A percentile compares a stretch with the other conserved stretches of the same genome.
Evolutionary conservation across 306 rosid species (phyloP).

Genomic region (Hippophae tibetana): DNA sequence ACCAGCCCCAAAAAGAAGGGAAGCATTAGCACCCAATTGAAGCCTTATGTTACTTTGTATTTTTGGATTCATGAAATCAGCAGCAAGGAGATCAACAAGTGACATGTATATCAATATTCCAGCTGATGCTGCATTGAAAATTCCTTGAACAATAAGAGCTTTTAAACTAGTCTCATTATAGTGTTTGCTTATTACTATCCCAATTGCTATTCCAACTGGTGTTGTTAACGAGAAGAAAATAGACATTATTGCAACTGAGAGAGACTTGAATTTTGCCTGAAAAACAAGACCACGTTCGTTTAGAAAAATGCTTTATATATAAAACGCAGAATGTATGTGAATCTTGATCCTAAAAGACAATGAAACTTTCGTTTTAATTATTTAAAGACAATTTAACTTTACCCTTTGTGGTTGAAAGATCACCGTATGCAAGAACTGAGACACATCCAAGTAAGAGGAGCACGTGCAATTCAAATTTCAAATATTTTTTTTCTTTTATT

Average conservation of each 20-base stretch:
- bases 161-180: conserved; percentile 39
- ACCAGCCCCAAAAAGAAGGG: conserved; percentile 28
- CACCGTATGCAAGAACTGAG: too few species aligned
- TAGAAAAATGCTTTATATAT: too few species aligned
- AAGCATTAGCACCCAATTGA: conserved; percentile 14
- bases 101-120: conserved; percentile 61
- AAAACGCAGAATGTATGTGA: too few species aligned
- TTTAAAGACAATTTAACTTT: too few species aligned
- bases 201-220: conserved; percentile 48
- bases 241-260: conserved; percentile 24
- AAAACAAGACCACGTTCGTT: neutral
- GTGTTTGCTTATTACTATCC: conserved; percentile 25
- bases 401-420: too few species aligned
- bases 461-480: too few species aligned
- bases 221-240: conserved; percentile 50
- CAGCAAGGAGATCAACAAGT: conserved; percentile 36
- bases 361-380: too few species aligned
- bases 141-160: conserved; percentile 44
- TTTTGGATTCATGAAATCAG: conserved; percentile 29
- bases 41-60: conserved; percentile 21
- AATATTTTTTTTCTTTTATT: too few species aligned
- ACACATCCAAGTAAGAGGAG: too few species aligned
- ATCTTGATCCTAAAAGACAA: too few species aligned
- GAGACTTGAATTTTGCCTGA: conserved; percentile 35
- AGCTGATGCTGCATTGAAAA: conserved; percentile 45